Base-by-base conservation (phyloP, 116 monocot species). In the Zostera marina region DNA sequence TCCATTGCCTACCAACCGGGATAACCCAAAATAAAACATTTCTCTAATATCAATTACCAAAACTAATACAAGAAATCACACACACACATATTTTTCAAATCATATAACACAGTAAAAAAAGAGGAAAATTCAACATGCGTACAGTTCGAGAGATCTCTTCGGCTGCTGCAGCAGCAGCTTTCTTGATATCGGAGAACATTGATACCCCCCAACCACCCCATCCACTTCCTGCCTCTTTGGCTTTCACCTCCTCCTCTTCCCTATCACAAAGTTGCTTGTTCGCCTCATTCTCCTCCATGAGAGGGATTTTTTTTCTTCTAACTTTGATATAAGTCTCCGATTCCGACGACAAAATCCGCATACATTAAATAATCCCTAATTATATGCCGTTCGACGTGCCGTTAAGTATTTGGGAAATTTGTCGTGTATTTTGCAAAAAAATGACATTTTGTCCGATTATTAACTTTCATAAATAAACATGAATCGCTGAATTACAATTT, bases 61-160 rank as follows among this genome's bases (percentile, higher is more conserved):
- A 54, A 22, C 25, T 26, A 32, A 21, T 2, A 55, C 2, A 3
- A 32, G 10, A 24, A 22, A 55, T 12, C 44, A 23, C 22, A 22
- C 11, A 47, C 1, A 23, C 22, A 22, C 11, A 47, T 0, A 20
- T 24, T 62, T 47, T 46, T 21, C 22, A 25, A 32, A 46, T 13
- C 4, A 45, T 16, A 47, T 10, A 54, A 7, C 16, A n/a, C 38
- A 22, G 51, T 22, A 47, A 23, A 25, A 40, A 21, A 16, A 0
- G 48, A 11, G 11, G 17, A 38, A 61, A 44, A 42, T 56, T 22
- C 20, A n/a, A 42, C 40, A 41, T 16, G 21, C 62, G 17, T 54
- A 84, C 94, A 70, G 73, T 88, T 20, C 70, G 71, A 16, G 94
- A 94, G 69, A 94, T 94, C 65, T 94, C 94, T 62, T 83, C 87